Base-by-base conservation (phyloP, 2,329 filamentous ascomycete genomes). In the Fulvia fulva region DNA sequence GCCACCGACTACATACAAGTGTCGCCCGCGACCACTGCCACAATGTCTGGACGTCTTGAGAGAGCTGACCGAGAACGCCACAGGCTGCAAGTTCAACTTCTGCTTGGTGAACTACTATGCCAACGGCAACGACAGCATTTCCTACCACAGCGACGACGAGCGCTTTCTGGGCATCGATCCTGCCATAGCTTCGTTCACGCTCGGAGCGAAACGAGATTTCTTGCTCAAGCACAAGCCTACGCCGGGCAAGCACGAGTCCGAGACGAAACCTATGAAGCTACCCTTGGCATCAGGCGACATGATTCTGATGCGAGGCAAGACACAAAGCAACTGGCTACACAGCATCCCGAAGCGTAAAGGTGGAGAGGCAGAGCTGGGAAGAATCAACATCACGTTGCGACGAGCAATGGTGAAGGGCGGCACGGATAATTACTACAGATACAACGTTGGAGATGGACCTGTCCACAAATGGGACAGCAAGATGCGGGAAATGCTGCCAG, bases 51-150 rank as follows among this genome's bases (percentile, higher is more conserved):
- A 89, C 41, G 72, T 79, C 5, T 78, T 93, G 7, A 82, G 85
- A 9, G 75, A 73, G 32, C 78, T 84, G 9, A 85, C 87, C 1
- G 87, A 93, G 72, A 78, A 80, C 4, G 82, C 83, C 0, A 89
- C 87, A 0, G 81, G 80, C n/a, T 83, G 83, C 67, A 80, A 69
- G 0, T 93, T 88, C 74, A 93, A 93, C 70, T 90, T 92, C 70
- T 89, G 86, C 59, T 80, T 93, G 1, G 87, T 93, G 4, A 93
- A 93, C 68, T 93, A 93, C 75, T 93, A 93, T 69, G 86, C 87
- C n/a, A 83, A 82, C 3, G 89, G 89, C 0, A 77, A 83, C 5
- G 89, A 93, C 71, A 90, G 87, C 64, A 93, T 93, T 51, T 83
- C 86, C 11, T 93, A 88, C 68, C 89, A 93, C 72, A 89, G 86